Base-by-base conservation (phyloP, 495 filamentous ascomycete genomes). In the Peziza echinospora region DNA sequence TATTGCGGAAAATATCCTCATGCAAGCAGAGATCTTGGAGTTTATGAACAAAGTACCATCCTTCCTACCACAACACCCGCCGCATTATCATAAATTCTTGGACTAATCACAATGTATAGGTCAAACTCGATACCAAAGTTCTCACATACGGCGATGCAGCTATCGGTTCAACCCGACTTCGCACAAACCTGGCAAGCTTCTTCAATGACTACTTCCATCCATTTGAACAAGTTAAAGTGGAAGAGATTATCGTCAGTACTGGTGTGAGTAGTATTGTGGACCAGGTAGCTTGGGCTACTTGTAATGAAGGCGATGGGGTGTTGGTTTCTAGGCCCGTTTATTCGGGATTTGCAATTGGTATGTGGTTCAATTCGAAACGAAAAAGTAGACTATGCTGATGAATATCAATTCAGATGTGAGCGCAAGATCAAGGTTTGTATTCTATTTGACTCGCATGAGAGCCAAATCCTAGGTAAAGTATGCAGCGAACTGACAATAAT, bases 251-350 rank as follows among this genome's bases (percentile, higher is more conserved):
- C 5, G 57, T 69, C 24, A 65, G 69, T 1, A 64, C 66, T 24
- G 72, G 72, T 0, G 61, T 71, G 1, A 69, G 70, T 0, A 51
- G 59, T 2, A 53, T 70, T 0, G 64, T 67, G 23, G 67, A 72
- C 43, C 63, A 66, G 30, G 50, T 67, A 10, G 65, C 66, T 0
- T 64, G 63, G 53, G 47, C 57, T 3, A 60, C 72, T 4, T 60
- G 64, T 0, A 65, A 73, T 53, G 58, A 56, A 0, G 65, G 66
- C 0, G 69, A 77, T 41, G 65, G 64, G 0, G 65, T 76, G 26
- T 41, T 76, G 16, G 57, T 77, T 0, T 65, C 65, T 5, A 50
- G 57, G 9, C 71, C 71, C 5, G 65, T 64, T 43, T 77, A 75
- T 45, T 64, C 65, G 17, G 60, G 59, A 1, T 72, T 77, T 44